Percentiles rank a stretch among this genome's conserved stretches.
These are phyloP conservation scores for Naganishia liquefaciens DNA, from an alignment of 1,284 basidiomycete species.

Conservation along the genomic window DNA sequence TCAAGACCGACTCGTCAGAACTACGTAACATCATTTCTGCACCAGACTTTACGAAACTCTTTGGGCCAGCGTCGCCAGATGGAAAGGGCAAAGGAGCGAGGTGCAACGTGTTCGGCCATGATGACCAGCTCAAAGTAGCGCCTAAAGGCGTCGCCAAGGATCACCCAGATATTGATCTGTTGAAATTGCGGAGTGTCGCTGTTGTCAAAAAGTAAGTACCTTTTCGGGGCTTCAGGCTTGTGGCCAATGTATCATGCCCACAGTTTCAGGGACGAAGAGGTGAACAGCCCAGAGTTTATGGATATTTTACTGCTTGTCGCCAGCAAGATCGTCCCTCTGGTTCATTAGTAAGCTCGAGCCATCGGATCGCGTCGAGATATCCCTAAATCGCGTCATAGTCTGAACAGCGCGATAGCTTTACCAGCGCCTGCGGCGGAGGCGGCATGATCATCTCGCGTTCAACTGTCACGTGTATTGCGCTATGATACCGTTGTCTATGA, in stretches of 20 bases:
- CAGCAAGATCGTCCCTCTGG: constrained; percentile 68
- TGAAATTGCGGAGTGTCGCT: constrained; percentile 77
- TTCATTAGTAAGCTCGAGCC: constrained; percentile 67
- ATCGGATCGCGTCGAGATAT: background rate
- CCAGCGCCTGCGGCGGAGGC: constrained; percentile 54
- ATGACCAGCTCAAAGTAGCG: constrained; percentile 79
- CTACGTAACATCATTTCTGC: constrained; percentile 67
- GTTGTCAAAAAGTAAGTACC: constrained; percentile 65
- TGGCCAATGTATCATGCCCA: background rate
- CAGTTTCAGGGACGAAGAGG: constrained; percentile 76
- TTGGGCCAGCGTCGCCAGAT: constrained; percentile 68
- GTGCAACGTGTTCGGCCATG: constrained; percentile 74
- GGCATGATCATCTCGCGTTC: background rate
- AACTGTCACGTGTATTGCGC: too few species aligned
- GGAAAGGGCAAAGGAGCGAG: constrained; percentile 60
- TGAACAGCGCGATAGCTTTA: constrained; percentile 68
- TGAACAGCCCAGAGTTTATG: constrained; percentile 66
- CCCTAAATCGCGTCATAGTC: constrained; percentile 51
- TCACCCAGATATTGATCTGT: constrained; percentile 79
- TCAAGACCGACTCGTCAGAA: constrained; percentile 64
- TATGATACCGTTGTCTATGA: too few species aligned
- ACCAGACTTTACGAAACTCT: constrained; percentile 68
- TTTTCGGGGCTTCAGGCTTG: background rate
- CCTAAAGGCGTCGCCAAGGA: constrained; percentile 83
- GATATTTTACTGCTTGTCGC: constrained; percentile 63